Conservation (phyloP, 1,284 basidiomycete species). For the Fomitopsis betulina region DNA sequence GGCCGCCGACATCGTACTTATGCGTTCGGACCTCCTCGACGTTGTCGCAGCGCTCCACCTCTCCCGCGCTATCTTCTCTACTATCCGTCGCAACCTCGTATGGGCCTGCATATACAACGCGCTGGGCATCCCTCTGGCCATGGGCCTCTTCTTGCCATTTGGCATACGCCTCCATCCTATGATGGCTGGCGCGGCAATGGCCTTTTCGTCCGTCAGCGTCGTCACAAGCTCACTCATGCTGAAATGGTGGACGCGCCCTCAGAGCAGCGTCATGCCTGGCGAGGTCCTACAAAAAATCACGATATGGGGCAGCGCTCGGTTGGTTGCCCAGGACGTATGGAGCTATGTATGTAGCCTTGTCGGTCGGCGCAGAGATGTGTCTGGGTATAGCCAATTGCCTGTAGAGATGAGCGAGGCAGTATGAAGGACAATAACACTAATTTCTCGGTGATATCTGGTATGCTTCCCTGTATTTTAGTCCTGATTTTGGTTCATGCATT, state of each 20-base stretch:
- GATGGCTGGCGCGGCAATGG: constrained; percentile 98
- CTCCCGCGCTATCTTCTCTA: constrained; percentile 83
- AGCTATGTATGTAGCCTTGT: constrained; percentile 40
- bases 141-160: constrained; percentile 94
- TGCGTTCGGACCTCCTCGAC: constrained; percentile 93
- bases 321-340: constrained; percentile 35
- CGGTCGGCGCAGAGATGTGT: constrained; percentile 32
- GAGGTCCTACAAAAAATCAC: constrained; percentile 37
- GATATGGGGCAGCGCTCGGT: constrained; percentile 43
- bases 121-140: constrained; percentile 95
- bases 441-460: neutral
- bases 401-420: constrained; percentile 52
- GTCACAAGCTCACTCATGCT: constrained; percentile 87
- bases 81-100: constrained; percentile 85
- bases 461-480: neutral
- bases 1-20: constrained; percentile 96
- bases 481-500: neutral
- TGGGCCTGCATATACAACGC: constrained; percentile 96
- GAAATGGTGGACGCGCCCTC: constrained; percentile 80
- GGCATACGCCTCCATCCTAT: constrained; percentile 95
- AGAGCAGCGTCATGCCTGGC: constrained; percentile 63
- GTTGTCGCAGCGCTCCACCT: constrained; percentile 95
- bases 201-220: constrained; percentile 94
- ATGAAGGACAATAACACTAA: constrained; percentile 5
- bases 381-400: constrained; percentile 66